Evolutionary conservation across 192 early-diverging fungal genomes (phyloP).

Genomic region (Coemansia sp.): DNA sequence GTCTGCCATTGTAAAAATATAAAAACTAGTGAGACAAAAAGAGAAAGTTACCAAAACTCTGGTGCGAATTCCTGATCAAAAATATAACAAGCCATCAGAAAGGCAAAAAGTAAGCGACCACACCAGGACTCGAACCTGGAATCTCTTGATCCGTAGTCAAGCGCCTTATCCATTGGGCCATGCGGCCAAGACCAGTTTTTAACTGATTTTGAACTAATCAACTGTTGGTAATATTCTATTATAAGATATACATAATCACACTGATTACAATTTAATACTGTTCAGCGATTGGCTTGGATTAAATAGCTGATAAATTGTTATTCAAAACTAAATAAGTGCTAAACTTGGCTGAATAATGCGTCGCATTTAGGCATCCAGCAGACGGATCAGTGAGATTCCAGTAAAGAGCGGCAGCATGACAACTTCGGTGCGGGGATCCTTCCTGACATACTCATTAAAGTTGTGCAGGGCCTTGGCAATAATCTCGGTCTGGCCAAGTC

Average conservation of each 20-base stretch:
- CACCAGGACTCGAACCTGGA: slow-evolving; percentile 55
- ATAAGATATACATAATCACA: neutral
- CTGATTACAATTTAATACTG: neutral
- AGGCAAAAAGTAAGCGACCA: slow-evolving; percentile 28
- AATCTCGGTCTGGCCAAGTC: neutral
- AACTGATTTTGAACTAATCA: too few relatives aligned
- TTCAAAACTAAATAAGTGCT: neutral
- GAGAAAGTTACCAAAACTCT: neutral
- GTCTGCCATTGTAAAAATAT: slow-evolving; percentile 1
- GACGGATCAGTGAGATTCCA: slow-evolving; percentile 6
- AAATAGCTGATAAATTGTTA: neutral
- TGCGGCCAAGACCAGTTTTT: slow-evolving; percentile 13
- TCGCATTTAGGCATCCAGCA: slow-evolving; percentile 5
- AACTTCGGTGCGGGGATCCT: slow-evolving; percentile 60
- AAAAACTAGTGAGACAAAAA: neutral
- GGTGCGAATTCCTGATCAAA: neutral
- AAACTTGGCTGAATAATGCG: neutral
- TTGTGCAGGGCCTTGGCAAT: slow-evolving; percentile 36
- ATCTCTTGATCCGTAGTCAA: slow-evolving; percentile 56
- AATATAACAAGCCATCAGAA: neutral
- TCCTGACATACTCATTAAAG: slow-evolving; percentile 65
- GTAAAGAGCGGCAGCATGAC: slow-evolving; percentile 61
- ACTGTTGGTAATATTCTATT: too few relatives aligned
- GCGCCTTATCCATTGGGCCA: slow-evolving; percentile 57
- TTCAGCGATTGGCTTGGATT: neutral